These are phyloP conservation scores for Ganoderma sp. DNA, from an alignment of 1,284 basidiomycete genomes.

Conservation along the genomic window DNA sequence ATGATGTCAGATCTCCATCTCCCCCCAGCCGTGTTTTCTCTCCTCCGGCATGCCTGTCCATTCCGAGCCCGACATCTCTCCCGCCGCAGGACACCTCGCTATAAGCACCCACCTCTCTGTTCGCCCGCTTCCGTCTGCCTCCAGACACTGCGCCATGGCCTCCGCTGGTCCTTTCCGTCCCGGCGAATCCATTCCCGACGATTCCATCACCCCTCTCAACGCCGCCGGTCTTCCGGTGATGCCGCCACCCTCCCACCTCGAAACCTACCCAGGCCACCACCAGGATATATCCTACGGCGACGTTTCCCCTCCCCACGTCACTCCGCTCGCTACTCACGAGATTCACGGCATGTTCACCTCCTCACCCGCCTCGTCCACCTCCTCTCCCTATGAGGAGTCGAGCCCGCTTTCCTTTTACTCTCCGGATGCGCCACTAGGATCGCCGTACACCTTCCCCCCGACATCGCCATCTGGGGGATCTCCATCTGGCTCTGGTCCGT, in stretches of 20 bases:
- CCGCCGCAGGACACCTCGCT: not conserved
- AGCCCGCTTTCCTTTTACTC: slow-evolving; percentile 13
- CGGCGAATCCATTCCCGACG: slow-evolving; percentile 1
- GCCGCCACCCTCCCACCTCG: slow-evolving; percentile 20
- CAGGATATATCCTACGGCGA: not conserved
- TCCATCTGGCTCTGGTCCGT: slow-evolving; percentile 1
- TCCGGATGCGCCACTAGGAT: slow-evolving; percentile 4
- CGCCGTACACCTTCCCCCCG: slow-evolving; percentile 14
- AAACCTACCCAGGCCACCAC: slow-evolving; percentile 19
- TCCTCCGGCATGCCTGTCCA: not conserved
- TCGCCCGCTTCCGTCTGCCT: not conserved
- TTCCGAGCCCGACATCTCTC: not conserved
- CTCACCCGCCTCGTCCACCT: slow-evolving; percentile 13
- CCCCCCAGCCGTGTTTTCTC: not conserved
- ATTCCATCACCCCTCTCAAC: slow-evolving; percentile 8
- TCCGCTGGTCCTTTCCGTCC: slow-evolving; percentile 1
- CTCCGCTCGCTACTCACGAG: slow-evolving; percentile 5
- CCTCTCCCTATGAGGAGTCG: slow-evolving; percentile 6
- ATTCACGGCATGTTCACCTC: slow-evolving; percentile 28
- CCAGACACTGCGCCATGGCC: slow-evolving; percentile 5
- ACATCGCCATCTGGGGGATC: not conserved
- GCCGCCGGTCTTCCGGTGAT: slow-evolving; percentile 8
- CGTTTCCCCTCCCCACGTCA: slow-evolving; percentile 1
- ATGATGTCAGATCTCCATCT: not conserved
- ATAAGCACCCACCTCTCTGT: not conserved